Evolutionary conservation across 2,329 filamentous ascomycete species (phyloP), one percentile per base, ranked within the genome.

Genomic region (Graphiopsis chlorocephala): DNA sequence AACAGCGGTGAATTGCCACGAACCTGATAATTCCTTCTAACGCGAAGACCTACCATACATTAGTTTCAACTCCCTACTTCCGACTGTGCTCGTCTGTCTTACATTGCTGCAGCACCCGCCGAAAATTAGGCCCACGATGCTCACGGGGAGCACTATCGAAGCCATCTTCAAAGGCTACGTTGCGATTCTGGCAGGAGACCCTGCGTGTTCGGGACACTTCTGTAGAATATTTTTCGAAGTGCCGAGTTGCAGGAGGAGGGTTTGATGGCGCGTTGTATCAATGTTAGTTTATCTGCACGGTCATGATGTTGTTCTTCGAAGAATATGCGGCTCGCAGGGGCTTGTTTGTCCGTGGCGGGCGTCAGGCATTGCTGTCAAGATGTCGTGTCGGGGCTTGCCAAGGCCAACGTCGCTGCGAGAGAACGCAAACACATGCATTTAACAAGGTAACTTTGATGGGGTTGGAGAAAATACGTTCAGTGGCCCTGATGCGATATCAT

Each of bases 71-170:
- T 38, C 14, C 7, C 2, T 28, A n/a, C n/a, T 2, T 31, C 7
- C 23, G 26, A 8, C 20, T 20, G 31, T 45, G 14, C 12, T 17
- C n/a, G 6, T 14, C 33, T 12, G 62, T 79, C 87, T 78, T 81
- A 93, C 93, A 84, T 97, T 97, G 38, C 92, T 92, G 80, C 93
- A 97, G 76, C 93, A 97, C 31, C 95, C 95, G 60, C 95, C 95
- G 77, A 99, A 97, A 66, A 99, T 98, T 69, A 98, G 85, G 60
- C 84, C 84, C 65, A 94, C 84, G 85, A 96, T 96, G 60, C 66
- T 66, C 65, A 71, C 53, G 8, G 71, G 69, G 31, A 58, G 55
- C 42, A 72, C 14, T 10, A 15, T 28, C 6, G 57, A 47, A 47
- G 57, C 57, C 57, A 60, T 60, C 33, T 15, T 33, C 14, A 53